phyloP scores from a whole-genome alignment of 257 asterid genomes.

The Solanum chaucha region DNA sequence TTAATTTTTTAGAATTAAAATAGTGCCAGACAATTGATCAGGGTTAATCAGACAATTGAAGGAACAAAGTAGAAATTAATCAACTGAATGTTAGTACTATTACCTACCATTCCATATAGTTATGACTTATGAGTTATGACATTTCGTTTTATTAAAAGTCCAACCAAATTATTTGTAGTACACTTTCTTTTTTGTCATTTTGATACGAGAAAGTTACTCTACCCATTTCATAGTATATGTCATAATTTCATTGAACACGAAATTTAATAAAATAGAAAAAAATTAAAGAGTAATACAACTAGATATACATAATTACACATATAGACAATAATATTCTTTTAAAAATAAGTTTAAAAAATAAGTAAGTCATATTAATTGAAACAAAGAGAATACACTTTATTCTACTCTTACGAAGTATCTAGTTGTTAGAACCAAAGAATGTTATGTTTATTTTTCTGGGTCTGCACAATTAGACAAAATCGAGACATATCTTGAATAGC shows the following conservation, averaged over 20 bases:
- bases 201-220: not conserved
- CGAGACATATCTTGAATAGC: not conserved
- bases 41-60: not conserved
- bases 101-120: not conserved
- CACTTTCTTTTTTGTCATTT: not conserved
- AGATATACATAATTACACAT: no score
- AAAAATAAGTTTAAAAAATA: no score
- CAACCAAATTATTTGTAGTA: not conserved
- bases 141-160: not conserved
- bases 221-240: not conserved
- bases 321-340: no score
- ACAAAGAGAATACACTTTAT: not conserved
- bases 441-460: not conserved
- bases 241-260: no score
- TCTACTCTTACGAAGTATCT: not conserved
- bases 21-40: not conserved
- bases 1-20: not conserved
- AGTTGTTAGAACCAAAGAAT: no score
- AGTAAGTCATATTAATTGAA: no score
- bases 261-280: no score
- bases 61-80: not conserved
- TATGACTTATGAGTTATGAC: not conserved
- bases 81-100: not conserved
- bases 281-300: no score
- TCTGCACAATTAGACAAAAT: not conserved